Evolutionary conservation across 2,329 filamentous ascomycete genomes (phyloP).

Genomic region (Parascedosporium putredinis): DNA sequence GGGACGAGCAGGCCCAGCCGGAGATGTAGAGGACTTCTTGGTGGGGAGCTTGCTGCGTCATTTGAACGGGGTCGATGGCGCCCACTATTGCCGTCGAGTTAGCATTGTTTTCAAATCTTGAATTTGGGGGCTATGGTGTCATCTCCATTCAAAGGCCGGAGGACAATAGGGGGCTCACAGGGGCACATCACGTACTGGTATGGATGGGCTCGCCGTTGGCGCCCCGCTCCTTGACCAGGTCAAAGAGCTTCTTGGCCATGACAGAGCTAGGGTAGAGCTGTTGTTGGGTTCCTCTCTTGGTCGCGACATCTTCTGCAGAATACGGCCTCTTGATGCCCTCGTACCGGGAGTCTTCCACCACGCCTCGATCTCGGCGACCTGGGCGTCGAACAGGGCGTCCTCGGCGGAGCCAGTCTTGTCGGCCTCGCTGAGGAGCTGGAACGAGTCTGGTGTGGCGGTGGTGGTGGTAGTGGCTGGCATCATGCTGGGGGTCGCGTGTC

Average conservation of each 20-base stretch:
- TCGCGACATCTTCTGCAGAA: conserved; percentile 80
- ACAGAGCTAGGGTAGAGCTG: conserved; percentile 85
- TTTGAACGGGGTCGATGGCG: conserved; percentile 96
- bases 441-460: conserved; percentile 67
- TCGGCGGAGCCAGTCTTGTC: conserved; percentile 72
- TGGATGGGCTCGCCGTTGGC: conserved; percentile 80
- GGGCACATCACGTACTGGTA: conserved; percentile 70
- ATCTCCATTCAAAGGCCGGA: too few relatives aligned
- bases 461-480: conserved; percentile 3
- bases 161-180: too few relatives aligned
- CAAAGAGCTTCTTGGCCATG: conserved; percentile 92
- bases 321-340: conserved; percentile 88
- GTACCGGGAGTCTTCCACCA: conserved; percentile 88
- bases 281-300: conserved; percentile 79
- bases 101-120: too few relatives aligned
- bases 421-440: conserved; percentile 71
- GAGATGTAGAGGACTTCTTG: conserved; percentile 95
- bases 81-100: too few relatives aligned
- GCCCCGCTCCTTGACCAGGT: conserved; percentile 68
- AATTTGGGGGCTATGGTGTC: conserved; percentile 9
- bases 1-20: conserved; percentile 93
- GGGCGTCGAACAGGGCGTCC: conserved; percentile 73
- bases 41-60: conserved; percentile 95
- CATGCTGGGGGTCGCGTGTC: background rate
- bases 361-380: conserved; percentile 72